These are phyloP conservation scores for Barbatosphaeria neglecta DNA, from an alignment of 495 filamentous ascomycete genomes.

Conservation along the genomic window DNA sequence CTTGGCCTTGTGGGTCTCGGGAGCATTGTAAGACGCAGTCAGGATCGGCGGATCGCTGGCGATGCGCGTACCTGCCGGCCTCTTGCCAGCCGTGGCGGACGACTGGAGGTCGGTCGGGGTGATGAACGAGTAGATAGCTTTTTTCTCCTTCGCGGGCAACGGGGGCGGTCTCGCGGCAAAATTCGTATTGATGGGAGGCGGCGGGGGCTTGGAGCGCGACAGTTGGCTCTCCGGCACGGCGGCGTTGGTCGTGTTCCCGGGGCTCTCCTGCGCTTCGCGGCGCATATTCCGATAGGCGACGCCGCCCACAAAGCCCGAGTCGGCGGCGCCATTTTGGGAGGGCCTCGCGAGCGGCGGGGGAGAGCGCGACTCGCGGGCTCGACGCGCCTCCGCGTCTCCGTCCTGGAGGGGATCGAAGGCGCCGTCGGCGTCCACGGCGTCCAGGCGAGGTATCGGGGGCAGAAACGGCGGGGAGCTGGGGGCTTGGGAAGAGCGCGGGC, in stretches of 20 bases:
- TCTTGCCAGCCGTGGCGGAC: conserved; percentile 10
- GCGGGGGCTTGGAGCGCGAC: conserved; percentile 15
- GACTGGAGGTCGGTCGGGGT: conserved; percentile 23
- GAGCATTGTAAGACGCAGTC: conserved; percentile 45
- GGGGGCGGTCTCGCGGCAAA: conserved; percentile 10
- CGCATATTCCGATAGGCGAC: conserved; percentile 26
- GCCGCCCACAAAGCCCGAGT: conserved; percentile 28
- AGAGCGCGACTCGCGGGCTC: conserved; percentile 13
- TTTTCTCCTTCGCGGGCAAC: conserved; percentile 13
- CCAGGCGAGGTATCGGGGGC: conserved; percentile 34
- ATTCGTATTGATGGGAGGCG: conserved; percentile 18
- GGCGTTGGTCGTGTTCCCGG: conserved; percentile 4
- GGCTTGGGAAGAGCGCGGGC: conserved; percentile 27
- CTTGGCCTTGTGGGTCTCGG: conserved; percentile 42
- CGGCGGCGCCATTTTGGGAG: conserved; percentile 11
- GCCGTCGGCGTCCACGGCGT: conserved; percentile 23
- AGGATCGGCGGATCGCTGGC: conserved; percentile 34
- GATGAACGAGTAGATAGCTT: conserved; percentile 24
- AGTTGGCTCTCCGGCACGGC: conserved; percentile 12
- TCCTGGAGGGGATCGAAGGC: conserved; percentile 5
- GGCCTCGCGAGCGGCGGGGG: conserved; percentile 11
- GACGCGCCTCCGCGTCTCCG: neutral
- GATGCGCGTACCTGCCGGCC: conserved; percentile 22
- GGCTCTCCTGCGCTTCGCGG: conserved; percentile 10
- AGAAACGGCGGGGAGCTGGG: conserved; percentile 25